Conservation (phyloP, 208 protist species). For the Leishmania tropica region DNA sequence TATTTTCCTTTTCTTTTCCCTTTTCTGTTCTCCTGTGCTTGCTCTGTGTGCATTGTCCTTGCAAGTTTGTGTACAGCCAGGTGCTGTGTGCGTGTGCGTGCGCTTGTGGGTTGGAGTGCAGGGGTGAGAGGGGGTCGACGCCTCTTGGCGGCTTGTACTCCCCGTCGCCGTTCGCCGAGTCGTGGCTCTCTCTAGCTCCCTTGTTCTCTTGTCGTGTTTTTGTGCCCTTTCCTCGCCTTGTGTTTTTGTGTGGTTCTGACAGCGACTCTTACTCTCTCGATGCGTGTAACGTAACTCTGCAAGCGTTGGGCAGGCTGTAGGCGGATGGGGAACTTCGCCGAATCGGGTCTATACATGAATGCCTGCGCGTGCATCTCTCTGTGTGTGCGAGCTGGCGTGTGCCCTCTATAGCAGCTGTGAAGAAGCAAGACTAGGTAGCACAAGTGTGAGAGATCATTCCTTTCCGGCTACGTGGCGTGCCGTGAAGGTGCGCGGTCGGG, state of each 20-base stretch:
- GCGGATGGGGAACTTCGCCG: background rate
- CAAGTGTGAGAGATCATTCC: background rate
- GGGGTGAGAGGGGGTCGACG: background rate
- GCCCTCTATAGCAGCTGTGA: background rate
- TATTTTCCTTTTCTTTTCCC: background rate
- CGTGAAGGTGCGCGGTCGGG: background rate
- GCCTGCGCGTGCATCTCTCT: background rate
- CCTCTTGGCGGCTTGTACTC: background rate
- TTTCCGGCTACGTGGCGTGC: background rate
- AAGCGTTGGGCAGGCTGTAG: background rate
- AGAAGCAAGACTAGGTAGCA: background rate
- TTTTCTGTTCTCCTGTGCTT: conserved; percentile 1
- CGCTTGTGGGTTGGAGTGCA: background rate
- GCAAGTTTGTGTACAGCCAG: background rate
- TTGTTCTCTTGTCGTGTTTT: background rate
- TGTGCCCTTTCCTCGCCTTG: background rate
- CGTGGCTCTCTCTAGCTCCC: background rate
- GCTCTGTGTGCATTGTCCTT: background rate
- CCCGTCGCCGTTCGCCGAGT: background rate
- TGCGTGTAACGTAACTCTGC: background rate
- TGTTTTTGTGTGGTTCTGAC: background rate
- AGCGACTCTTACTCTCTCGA: background rate
- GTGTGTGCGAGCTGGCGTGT: background rate
- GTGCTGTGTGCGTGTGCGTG: background rate
- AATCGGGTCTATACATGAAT: background rate